Percentiles rank a stretch among this genome's conserved stretches.
phyloP scores from a whole-genome alignment of 1,284 basidiomycete genomes.

The Apiotrichum sp. region DNA sequence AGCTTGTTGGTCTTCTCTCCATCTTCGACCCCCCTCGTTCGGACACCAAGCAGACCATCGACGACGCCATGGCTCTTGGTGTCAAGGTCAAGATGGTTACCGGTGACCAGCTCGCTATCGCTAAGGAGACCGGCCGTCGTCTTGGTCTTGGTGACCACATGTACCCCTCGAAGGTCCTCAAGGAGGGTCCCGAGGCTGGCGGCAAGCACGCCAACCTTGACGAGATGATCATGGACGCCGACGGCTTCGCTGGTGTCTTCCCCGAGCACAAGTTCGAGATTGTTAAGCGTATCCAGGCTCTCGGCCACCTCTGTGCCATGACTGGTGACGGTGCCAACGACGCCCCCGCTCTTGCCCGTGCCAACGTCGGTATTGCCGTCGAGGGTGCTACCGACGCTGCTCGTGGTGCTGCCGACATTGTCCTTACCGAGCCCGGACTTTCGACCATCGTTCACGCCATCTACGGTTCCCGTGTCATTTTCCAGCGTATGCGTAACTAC shows the following conservation, averaged over 20 bases:
- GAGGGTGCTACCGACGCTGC: constrained; percentile 94
- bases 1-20: constrained; percentile 91
- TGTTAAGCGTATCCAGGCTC: constrained; percentile 88
- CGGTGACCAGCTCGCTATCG: constrained; percentile 97
- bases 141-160: constrained; percentile 94
- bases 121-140: constrained; percentile 97
- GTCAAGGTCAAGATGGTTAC: constrained; percentile 99
- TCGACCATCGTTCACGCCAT: constrained; percentile 96
- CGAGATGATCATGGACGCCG: constrained; percentile 70
- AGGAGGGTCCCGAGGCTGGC: constrained; percentile 77
- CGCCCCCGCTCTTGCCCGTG: constrained; percentile 84
- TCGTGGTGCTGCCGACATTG: constrained; percentile 91
- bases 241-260: constrained; percentile 86
- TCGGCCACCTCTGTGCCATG: constrained; percentile 82
- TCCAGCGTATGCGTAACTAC: constrained; percentile 97
- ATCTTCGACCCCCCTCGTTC: constrained; percentile 98
- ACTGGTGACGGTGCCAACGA: constrained; percentile 98
- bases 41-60: constrained; percentile 98
- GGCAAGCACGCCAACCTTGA: constrained; percentile 72
- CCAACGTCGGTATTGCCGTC: constrained; percentile 95
- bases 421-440: constrained; percentile 89
- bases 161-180: constrained; percentile 92
- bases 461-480: constrained; percentile 88
- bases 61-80: constrained; percentile 90
- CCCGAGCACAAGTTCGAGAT: constrained; percentile 92